Evolutionary conservation across 2,329 filamentous ascomycete species (phyloP).

Genomic region (Neonectria sp.): DNA sequence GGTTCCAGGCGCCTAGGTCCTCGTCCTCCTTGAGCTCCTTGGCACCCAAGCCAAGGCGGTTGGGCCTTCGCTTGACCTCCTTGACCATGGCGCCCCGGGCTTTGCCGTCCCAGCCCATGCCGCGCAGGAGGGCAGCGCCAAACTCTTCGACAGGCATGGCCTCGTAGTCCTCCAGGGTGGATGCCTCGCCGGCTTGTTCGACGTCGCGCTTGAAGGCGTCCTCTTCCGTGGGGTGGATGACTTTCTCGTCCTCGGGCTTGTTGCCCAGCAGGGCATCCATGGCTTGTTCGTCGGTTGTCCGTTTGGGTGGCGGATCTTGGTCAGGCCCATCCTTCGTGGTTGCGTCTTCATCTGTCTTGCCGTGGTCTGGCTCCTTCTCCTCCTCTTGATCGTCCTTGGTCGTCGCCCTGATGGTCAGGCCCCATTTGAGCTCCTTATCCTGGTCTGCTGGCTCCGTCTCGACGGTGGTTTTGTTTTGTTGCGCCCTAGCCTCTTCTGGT

Average conservation of each 20-base stretch:
- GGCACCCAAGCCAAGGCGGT: constrained; percentile 89
- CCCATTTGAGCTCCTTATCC: constrained; percentile 70
- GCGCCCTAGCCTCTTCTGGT: constrained; percentile 69
- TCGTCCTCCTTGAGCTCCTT: constrained; percentile 82
- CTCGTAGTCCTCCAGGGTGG: constrained; percentile 87
- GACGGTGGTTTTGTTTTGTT: constrained; percentile 51
- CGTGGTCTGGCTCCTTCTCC: constrained; percentile 29
- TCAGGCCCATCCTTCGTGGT: constrained; percentile 21
- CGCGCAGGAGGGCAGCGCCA: constrained; percentile 88
- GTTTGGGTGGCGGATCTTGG: constrained; percentile 26
- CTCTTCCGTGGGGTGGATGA: constrained; percentile 73
- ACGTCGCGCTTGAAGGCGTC: constrained; percentile 81
- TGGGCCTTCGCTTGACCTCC: constrained; percentile 80
- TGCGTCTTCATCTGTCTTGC: constrained; percentile 21
- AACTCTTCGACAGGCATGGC: constrained; percentile 95
- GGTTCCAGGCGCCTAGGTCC: constrained; percentile 87
- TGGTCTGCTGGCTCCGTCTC: constrained; percentile 60
- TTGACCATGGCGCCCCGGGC: constrained; percentile 68
- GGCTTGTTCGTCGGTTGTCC: constrained; percentile 66
- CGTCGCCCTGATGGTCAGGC: constrained; percentile 63
- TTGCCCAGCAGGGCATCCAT: constrained; percentile 77
- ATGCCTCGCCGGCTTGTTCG: constrained; percentile 78
- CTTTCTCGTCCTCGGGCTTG: constrained; percentile 61
- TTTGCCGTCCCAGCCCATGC: constrained; percentile 94
- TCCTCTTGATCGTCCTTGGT: constrained; percentile 69